phyloP scores from a whole-genome alignment of 2,329 filamentous ascomycete genomes.

The Colletotrichum somersetense region DNA sequence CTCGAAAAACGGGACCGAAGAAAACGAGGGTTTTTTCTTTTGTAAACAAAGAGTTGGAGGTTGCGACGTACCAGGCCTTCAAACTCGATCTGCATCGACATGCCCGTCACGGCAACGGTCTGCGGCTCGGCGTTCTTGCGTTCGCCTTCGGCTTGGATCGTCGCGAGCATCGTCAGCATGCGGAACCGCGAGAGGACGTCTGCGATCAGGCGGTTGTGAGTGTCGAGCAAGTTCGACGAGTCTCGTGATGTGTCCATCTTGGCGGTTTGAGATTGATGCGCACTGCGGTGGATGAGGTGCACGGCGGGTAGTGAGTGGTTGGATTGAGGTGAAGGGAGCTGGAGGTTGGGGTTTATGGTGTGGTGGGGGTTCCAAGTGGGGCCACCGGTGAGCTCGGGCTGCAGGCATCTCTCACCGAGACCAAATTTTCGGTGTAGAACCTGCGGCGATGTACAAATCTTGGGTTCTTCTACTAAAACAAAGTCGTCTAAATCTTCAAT shows the following conservation, averaged over 20 bases:
- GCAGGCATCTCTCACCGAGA: not conserved
- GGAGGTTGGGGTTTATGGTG: slow-evolving; percentile 1
- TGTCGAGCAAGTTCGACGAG: slow-evolving; percentile 49
- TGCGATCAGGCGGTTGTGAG: slow-evolving; percentile 59
- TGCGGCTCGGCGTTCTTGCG: slow-evolving; percentile 54
- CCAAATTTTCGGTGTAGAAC: not conserved
- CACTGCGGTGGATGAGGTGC: not conserved
- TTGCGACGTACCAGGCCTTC: slow-evolving; percentile 53
- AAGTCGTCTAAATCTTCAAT: no score
- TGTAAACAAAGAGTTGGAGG: no score
- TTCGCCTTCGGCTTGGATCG: slow-evolving; percentile 57
- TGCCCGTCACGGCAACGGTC: slow-evolving; percentile 57
- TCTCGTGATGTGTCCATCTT: slow-evolving; percentile 39
- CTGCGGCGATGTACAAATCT: no score
- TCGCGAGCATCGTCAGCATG: slow-evolving; percentile 58
- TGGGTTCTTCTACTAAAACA: no score
- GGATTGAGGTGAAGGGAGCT: not conserved
- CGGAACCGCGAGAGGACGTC: slow-evolving; percentile 60
- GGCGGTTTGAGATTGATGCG: not conserved
- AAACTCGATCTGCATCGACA: slow-evolving; percentile 61
- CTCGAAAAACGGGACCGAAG: not conserved
- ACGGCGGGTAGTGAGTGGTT: not conserved
- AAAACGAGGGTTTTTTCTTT: no score
- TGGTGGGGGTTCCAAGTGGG: slow-evolving; percentile 15
- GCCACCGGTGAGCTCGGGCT: slow-evolving; percentile 11